Evolutionary conservation across 345 rosid genomes (phyloP), one percentile per base, ranked within the genome.

Genomic region (Brassica juncea): DNA sequence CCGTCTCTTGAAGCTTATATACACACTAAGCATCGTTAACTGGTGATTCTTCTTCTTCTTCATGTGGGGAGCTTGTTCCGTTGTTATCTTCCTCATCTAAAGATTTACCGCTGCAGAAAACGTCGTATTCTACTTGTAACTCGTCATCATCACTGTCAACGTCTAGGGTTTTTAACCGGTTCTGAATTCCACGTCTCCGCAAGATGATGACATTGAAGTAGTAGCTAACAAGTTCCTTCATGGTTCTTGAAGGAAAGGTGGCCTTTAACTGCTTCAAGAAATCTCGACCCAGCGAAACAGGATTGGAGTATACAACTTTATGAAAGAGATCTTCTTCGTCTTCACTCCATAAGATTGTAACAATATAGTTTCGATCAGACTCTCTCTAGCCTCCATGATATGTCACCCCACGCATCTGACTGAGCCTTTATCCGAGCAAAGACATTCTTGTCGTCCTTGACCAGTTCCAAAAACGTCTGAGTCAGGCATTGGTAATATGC

Each of bases 171-270:
- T 77, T 83, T 57, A 81, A 83, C 78, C 97, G 82, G 77, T 94
- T 94, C 89, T 94, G 99, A 2, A 70, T 72, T 25, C 89, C 86
- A 2, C 99, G 89, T 78, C 81, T 88, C 72, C 70, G 82, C 65
- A 94, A 86, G 85, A 89, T 82, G 75, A 94, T 91, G 68, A 86
- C 92, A 35, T 92, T 92, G 62, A 92, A 94, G 83, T 94, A 94
- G 84, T 92, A 94, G 78, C 89, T 87, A 35, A 94, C 89, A 35
- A 91, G 64, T 12, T 94, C 97, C 62, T 66, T 68, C 69, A 72
- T 88, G 67, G 82, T 77, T 61, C 89, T 89, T 15, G 85, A 84
- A 81, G 91, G 88, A 59, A 94, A 92, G 11, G 81, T 79, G 3
- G 9, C 72, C 23, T 85, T 75, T 28, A 92, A 86, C 16, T 57